Conservation (phyloP, 805 yeast genomes). For the Suhomyces kilbournensis region DNA sequence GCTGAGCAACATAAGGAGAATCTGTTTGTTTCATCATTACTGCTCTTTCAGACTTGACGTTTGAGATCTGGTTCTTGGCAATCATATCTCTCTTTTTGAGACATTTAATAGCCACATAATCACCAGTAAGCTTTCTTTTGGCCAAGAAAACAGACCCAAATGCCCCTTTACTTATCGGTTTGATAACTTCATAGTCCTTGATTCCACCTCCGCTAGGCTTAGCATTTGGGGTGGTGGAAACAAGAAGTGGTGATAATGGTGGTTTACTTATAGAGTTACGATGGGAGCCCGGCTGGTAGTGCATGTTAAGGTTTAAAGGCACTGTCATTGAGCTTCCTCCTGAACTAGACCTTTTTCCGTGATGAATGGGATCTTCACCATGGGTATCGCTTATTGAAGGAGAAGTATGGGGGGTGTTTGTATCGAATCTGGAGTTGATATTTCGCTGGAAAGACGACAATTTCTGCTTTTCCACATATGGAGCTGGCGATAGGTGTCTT, state of each 20-base stretch:
- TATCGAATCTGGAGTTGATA: constrained; percentile 15
- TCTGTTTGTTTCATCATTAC: constrained; percentile 97
- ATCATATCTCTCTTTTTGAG: constrained; percentile 93
- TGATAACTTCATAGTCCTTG: constrained; percentile 82
- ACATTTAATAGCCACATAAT: constrained; percentile 91
- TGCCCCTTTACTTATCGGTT: constrained; percentile 96
- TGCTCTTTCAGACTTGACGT: constrained; percentile 92
- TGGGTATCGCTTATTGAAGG: constrained; percentile 12
- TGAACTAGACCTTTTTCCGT: constrained; percentile 19
- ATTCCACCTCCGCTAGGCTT: constrained; percentile 66
- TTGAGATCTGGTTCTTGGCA: constrained; percentile 92
- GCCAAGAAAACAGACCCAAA: constrained; percentile 94
- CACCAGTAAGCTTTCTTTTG: constrained; percentile 81
- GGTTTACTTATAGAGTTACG: constrained; percentile 36
- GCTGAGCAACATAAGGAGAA: constrained; percentile 87
- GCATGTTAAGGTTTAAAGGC: background rate
- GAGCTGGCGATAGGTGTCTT: constrained; percentile 55
- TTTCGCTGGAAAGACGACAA: constrained; percentile 63
- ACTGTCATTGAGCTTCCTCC: constrained; percentile 11
- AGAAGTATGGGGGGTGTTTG: constrained; percentile 9
- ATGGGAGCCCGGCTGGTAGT: background rate
- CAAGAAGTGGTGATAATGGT: constrained; percentile 77
- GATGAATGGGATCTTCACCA: constrained; percentile 8
- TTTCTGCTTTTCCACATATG: constrained; percentile 46
- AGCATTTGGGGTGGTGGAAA: constrained; percentile 56